These are phyloP conservation scores for Alternaria alternata DNA, from an alignment of 2,329 filamentous ascomycete species.

Conservation along the genomic window DNA sequence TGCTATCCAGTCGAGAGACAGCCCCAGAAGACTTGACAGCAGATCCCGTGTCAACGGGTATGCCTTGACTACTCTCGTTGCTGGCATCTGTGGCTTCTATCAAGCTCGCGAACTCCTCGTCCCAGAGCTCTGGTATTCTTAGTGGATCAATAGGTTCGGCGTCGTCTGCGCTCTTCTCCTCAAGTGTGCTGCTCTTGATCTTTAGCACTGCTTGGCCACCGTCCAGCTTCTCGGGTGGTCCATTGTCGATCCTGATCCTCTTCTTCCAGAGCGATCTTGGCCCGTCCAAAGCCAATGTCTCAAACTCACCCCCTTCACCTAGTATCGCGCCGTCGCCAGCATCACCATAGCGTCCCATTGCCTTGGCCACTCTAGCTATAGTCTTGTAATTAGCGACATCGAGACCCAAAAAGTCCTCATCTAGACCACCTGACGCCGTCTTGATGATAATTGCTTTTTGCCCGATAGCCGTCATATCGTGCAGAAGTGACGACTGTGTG, in stretches of 20 bases:
- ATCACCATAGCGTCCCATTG: slow-evolving; percentile 73
- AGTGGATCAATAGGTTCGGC: slow-evolving; percentile 43
- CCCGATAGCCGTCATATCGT: slow-evolving; percentile 80
- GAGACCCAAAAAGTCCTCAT: slow-evolving; percentile 80
- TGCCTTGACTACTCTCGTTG: slow-evolving; percentile 8
- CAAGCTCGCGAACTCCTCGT: slow-evolving; percentile 64
- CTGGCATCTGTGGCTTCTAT: slow-evolving; percentile 29
- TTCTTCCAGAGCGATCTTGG: slow-evolving; percentile 76
- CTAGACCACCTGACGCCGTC: slow-evolving; percentile 88
- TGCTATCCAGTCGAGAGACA: not conserved
- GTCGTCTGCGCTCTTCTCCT: slow-evolving; percentile 52
- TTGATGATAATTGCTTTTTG: slow-evolving; percentile 94
- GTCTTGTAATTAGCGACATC: slow-evolving; percentile 70
- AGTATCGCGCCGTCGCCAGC: slow-evolving; percentile 74
- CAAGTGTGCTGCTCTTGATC: slow-evolving; percentile 66
- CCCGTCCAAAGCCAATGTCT: slow-evolving; percentile 87
- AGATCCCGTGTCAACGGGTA: slow-evolving; percentile 14
- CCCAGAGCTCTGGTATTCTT: slow-evolving; percentile 71
- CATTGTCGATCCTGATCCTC: slow-evolving; percentile 69
- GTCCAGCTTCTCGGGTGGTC: slow-evolving; percentile 67
- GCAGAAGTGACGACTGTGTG: slow-evolving; percentile 65
- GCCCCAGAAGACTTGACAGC: not conserved
- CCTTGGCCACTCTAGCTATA: slow-evolving; percentile 59
- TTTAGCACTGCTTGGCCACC: slow-evolving; percentile 80
- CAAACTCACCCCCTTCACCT: slow-evolving; percentile 95